Evolutionary conservation across 108 stramenopile species (phyloP).

Genomic region (Skeletonema grethae): DNA sequence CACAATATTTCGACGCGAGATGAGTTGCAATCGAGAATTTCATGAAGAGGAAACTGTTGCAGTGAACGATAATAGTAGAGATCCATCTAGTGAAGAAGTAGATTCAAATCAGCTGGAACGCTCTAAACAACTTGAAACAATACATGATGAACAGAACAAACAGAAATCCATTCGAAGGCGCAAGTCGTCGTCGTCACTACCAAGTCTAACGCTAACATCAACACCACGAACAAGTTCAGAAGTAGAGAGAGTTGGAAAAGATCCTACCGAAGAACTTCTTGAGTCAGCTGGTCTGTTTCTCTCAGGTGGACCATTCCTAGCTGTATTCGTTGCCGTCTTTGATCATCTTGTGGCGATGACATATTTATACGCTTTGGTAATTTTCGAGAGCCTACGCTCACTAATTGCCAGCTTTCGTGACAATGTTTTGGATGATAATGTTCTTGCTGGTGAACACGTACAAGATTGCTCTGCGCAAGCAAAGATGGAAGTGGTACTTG

Average conservation of each 20-base stretch:
- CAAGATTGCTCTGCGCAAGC: neutral
- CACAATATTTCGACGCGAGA: constrained; percentile 76
- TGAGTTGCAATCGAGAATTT: constrained; percentile 85
- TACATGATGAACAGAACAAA: neutral
- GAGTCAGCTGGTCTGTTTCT: constrained; percentile 59
- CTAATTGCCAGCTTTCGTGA: neutral
- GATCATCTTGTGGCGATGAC: constrained; percentile 31
- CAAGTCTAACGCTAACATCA: constrained; percentile 11
- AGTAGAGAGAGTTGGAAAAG: constrained; percentile 4
- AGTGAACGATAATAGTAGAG: constrained; percentile 9
- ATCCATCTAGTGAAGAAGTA: neutral
- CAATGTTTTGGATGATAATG: neutral
- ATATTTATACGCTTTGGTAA: constrained; percentile 14
- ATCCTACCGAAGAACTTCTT: constrained; percentile 65
- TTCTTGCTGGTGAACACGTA: neutral
- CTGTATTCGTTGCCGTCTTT: constrained; percentile 31
- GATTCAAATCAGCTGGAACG: neutral
- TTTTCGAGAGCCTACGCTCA: constrained; percentile 5
- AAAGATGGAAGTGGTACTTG: neutral
- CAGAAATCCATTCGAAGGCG: constrained; percentile 8
- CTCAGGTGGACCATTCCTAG: constrained; percentile 51
- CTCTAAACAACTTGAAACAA: neutral
- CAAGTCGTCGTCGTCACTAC: constrained; percentile 23
- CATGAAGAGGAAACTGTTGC: constrained; percentile 42
- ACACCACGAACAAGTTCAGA: neutral